Conservation (phyloP, 2,329 filamentous ascomycete genomes). For the Sclerotinia minor region DNA sequence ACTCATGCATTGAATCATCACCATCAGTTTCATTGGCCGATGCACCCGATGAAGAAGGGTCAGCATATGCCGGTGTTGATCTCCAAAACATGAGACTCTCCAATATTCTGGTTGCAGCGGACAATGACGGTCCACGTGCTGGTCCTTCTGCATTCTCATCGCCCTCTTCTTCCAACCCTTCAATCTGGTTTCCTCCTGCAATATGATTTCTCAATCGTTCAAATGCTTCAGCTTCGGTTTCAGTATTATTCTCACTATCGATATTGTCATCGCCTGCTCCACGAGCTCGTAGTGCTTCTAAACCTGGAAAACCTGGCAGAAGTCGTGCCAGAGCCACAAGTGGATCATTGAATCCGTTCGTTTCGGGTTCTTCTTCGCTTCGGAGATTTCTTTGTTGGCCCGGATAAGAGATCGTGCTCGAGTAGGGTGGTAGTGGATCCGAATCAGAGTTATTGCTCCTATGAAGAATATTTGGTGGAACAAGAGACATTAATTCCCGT, state of each 20-base stretch:
- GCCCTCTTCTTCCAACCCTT: constrained; percentile 17
- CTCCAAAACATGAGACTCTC: constrained; percentile 32
- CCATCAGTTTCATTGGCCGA: neutral
- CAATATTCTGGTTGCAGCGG: constrained; percentile 30
- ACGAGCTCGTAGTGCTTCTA: constrained; percentile 16
- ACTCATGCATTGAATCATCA: neutral
- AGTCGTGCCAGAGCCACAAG: constrained; percentile 37
- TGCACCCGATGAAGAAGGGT: neutral
- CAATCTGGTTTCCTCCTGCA: neutral
- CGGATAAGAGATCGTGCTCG: constrained; percentile 39
- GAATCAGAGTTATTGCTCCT: constrained; percentile 41
- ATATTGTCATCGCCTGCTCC: constrained; percentile 17
- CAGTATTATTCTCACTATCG: constrained; percentile 16
- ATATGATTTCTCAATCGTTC: constrained; percentile 13
- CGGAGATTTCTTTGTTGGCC: constrained; percentile 30
- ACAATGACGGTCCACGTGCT: constrained; percentile 23
- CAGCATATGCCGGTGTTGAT: constrained; percentile 4
- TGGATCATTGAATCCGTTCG: constrained; percentile 33
- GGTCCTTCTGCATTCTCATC: constrained; percentile 10
- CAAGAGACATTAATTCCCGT: constrained; percentile 39
- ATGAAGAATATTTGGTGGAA: constrained; percentile 38
- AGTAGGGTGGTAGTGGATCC: constrained; percentile 41
- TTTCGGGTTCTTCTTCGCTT: constrained; percentile 9
- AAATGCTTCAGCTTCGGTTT: constrained; percentile 4
- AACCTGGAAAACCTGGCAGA: constrained; percentile 27